A percentile compares a stretch with the other conserved stretches of the same genome.
Conservation (phyloP, 2,329 filamentous ascomycete genomes). For the Mariannaea sp. region DNA sequence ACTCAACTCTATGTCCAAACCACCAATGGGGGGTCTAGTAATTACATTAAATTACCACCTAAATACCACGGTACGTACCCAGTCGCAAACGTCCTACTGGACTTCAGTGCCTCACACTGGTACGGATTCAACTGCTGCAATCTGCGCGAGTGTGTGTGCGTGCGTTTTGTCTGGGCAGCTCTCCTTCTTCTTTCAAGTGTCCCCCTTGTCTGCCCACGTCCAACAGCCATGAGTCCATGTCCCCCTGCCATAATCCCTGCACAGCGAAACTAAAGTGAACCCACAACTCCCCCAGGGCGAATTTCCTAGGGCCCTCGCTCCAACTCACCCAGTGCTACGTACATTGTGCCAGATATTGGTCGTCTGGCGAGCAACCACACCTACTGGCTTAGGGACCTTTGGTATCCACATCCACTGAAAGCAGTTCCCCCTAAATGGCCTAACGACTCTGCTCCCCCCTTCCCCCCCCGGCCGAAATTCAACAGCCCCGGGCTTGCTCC, state of each 20-base stretch:
- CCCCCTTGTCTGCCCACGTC: constrained; percentile 11
- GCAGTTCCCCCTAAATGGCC: constrained; percentile 12
- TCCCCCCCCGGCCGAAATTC: constrained; percentile 24
- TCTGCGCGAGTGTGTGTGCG: not conserved
- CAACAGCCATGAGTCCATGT: not conserved
- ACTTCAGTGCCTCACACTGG: too few species aligned
- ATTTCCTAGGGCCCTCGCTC: constrained; percentile 10
- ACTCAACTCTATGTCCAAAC: not conserved
- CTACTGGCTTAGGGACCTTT: constrained; percentile 5
- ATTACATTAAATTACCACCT: too few species aligned
- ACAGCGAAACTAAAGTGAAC: constrained; percentile 10
- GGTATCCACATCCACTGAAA: constrained; percentile 19
- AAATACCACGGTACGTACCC: too few species aligned
- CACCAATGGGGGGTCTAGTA: too few species aligned
- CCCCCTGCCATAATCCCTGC: constrained; percentile 12
- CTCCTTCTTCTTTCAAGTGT: not conserved
- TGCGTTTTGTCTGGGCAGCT: not conserved
- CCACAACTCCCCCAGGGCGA: constrained; percentile 18
- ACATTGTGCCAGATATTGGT: not conserved
- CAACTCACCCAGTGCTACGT: not conserved
- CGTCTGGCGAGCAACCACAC: constrained; percentile 3
- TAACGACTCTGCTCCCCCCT: constrained; percentile 2
- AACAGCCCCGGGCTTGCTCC: constrained; percentile 21
- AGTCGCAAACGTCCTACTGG: too few species aligned
- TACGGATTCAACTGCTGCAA: too few species aligned